A percentile compares a stretch with the other conserved stretches of the same genome.
Conservation (phyloP, 176 grass and related monocot genomes). For the Calamus simplicifolius region DNA sequence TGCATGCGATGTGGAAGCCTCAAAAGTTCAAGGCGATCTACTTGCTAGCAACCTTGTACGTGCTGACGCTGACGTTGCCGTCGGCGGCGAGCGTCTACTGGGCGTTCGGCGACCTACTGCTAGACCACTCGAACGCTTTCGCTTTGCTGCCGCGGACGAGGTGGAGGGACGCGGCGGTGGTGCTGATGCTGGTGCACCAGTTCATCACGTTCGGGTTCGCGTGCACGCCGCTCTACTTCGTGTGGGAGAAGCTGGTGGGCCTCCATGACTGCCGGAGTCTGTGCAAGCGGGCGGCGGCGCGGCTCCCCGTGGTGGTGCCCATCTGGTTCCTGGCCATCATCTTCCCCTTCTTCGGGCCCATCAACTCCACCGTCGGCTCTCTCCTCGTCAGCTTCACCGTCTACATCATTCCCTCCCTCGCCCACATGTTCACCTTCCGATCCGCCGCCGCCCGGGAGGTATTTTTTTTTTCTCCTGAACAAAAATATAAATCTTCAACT, state of each 20-base stretch:
- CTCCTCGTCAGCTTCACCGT: constrained; percentile 98
- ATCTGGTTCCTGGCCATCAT: constrained; percentile 98
- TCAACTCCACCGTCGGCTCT: constrained; percentile 89
- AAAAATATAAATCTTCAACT: too few relatives aligned
- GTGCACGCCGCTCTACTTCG: constrained; percentile 94
- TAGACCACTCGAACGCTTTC: constrained; percentile 87
- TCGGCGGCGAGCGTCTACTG: constrained; percentile 95
- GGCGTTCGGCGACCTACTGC: constrained; percentile 87
- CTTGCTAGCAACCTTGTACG: constrained; percentile 82
- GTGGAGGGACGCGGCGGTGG: constrained; percentile 72
- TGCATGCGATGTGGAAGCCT: constrained; percentile 99
- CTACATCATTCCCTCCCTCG: constrained; percentile 86
- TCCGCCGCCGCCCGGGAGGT: constrained; percentile 81
- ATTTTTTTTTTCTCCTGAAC: background rate
- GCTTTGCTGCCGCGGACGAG: constrained; percentile 60
- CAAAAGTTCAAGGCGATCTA: constrained; percentile 99
- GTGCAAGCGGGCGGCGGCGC: constrained; percentile 78
- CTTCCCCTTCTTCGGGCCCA: constrained; percentile 97
- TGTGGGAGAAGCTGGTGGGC: constrained; percentile 98
- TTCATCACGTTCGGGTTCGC: constrained; percentile 99
- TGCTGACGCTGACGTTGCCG: constrained; percentile 83
- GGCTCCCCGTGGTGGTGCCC: constrained; percentile 88
- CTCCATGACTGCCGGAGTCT: constrained; percentile 95
- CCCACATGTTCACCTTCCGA: constrained; percentile 90
- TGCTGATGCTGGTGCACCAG: constrained; percentile 95